These are phyloP conservation scores for Castanea sativa DNA, from an alignment of 306 rosid species.

Conservation along the genomic window DNA sequence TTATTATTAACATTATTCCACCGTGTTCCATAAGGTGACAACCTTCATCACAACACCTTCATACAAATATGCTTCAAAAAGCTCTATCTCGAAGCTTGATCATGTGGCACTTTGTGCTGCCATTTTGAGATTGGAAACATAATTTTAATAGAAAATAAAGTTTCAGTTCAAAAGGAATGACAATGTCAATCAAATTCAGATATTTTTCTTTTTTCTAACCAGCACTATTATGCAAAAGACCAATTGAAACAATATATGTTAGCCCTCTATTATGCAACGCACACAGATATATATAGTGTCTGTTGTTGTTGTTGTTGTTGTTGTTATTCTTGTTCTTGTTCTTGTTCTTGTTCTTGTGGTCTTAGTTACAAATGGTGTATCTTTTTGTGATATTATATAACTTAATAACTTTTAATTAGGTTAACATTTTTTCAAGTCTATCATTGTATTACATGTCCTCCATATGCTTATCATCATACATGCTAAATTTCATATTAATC, in stretches of 20 bases:
- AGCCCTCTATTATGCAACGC: no score
- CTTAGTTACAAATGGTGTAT: no score
- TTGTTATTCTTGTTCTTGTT: no score
- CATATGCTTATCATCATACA: no score
- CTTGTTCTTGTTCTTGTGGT: no score
- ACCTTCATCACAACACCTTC: not conserved
- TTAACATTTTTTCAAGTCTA: no score
- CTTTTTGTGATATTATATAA: no score
- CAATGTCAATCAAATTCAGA: not conserved
- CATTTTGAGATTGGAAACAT: not conserved
- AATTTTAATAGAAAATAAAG: not conserved
- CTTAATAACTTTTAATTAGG: no score
- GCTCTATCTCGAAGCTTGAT: not conserved
- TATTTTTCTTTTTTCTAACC: not conserved
- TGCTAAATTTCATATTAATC: no score
- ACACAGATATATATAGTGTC: not conserved
- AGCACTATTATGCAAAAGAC: not conserved
- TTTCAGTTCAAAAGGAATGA: not conserved
- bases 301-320: not conserved
- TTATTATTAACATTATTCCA: not conserved
- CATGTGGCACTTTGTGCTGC: not conserved
- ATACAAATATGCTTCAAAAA: not conserved
- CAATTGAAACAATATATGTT: not conserved
- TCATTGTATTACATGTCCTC: no score
- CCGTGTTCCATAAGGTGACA: not conserved